Percentiles rank a stretch among this genome's conserved stretches.
Conservation (phyloP, 2,329 filamentous ascomycete species). For the Fusarium sp. region DNA sequence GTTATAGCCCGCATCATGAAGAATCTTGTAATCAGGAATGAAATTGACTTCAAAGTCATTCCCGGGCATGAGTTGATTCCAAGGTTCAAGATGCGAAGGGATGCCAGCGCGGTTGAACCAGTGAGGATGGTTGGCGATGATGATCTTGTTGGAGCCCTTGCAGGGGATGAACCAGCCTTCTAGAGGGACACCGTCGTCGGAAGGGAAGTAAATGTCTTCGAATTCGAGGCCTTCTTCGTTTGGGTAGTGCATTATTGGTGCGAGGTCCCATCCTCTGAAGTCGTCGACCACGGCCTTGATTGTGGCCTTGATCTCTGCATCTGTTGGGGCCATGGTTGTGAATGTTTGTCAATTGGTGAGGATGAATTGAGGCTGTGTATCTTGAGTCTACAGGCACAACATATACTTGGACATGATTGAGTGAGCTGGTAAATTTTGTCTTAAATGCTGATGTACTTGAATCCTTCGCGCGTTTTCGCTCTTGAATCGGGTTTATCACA, state of each 20-base stretch:
- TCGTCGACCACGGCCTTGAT: constrained; percentile 20
- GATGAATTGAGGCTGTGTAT: background rate
- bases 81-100: constrained; percentile 19
- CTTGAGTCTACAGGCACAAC: background rate
- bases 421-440: background rate
- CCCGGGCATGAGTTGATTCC: constrained; percentile 19
- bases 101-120: constrained; percentile 30
- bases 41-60: constrained; percentile 34
- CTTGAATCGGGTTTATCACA: background rate
- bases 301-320: background rate
- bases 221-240: constrained; percentile 15
- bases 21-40: constrained; percentile 29
- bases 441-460: background rate
- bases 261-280: constrained; percentile 23
- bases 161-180: constrained; percentile 31
- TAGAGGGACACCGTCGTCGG: constrained; percentile 14
- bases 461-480: background rate
- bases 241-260: constrained; percentile 24
- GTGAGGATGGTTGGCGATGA: constrained; percentile 31
- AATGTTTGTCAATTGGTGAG: background rate
- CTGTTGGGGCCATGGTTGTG: background rate
- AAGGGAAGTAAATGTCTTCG: constrained; percentile 24
- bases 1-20: constrained; percentile 25
- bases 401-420: background rate
- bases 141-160: constrained; percentile 20